These are phyloP conservation scores for Shiraia sp. DNA, from an alignment of 2,329 filamentous ascomycete species.

Conservation along the genomic window DNA sequence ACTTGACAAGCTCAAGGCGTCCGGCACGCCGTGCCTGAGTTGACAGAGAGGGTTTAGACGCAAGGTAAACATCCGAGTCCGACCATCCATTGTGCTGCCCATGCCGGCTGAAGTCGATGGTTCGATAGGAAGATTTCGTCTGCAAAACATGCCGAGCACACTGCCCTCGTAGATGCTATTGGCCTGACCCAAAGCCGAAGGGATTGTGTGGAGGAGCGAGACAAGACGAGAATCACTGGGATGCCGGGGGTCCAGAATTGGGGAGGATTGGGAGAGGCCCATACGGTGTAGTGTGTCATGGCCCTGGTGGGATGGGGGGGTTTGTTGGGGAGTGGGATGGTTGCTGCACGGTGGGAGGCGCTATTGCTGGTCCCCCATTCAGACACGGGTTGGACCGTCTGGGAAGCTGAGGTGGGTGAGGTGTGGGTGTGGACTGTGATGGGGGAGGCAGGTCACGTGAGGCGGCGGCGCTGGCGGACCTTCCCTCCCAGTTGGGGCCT, in stretches of 20 bases:
- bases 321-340: background rate
- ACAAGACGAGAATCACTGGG: constrained; percentile 19
- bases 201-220: constrained; percentile 10
- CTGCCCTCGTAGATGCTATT: constrained; percentile 11
- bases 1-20: constrained; percentile 10
- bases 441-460: too few species aligned
- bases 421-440: constrained; percentile 2
- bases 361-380: constrained; percentile 11
- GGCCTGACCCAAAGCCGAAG: constrained; percentile 16
- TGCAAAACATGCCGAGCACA: constrained; percentile 10
- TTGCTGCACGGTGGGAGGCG: too few species aligned
- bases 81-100: constrained; percentile 4
- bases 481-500: background rate
- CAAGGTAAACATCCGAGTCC: constrained; percentile 7
- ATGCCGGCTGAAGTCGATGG: constrained; percentile 22
- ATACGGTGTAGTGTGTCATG: constrained; percentile 3
- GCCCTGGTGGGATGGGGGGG: background rate
- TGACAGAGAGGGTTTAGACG: constrained; percentile 9
- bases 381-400: constrained; percentile 21
- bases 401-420: constrained; percentile 15
- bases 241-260: constrained; percentile 18
- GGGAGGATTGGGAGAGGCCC: constrained; percentile 20
- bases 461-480: background rate
- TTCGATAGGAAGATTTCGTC: constrained; percentile 25
- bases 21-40: constrained; percentile 38